These are phyloP conservation scores for Lepiota venenata DNA, from an alignment of 768 basidiomycete genomes.

Conservation along the genomic window DNA sequence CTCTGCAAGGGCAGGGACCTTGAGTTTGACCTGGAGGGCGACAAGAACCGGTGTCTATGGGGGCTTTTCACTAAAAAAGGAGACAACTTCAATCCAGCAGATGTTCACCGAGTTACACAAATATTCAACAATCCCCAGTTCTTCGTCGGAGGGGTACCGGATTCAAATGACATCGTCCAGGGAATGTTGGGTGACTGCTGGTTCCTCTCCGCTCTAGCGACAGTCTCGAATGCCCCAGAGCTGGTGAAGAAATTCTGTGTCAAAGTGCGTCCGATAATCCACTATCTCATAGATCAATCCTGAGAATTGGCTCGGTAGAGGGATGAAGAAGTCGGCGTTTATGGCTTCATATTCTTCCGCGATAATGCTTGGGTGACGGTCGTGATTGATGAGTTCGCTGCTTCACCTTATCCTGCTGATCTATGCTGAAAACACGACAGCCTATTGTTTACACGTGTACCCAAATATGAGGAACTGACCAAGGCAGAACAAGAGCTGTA, in stretches of 20 bases:
- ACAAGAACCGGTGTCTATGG: slow-evolving; percentile 41
- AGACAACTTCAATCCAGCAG: slow-evolving; percentile 22
- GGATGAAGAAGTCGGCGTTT: slow-evolving; percentile 51
- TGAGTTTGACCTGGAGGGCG: slow-evolving; percentile 57
- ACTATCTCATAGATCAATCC: not conserved
- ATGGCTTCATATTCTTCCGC: slow-evolving; percentile 57
- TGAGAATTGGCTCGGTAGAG: slow-evolving; percentile 23
- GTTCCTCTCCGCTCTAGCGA: slow-evolving; percentile 52
- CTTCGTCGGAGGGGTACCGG: slow-evolving; percentile 39
- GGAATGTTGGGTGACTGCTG: slow-evolving; percentile 53
- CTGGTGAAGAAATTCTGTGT: slow-evolving; percentile 45
- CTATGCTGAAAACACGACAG: slow-evolving; percentile 20
- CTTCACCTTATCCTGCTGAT: not conserved
- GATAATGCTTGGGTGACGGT: slow-evolving; percentile 51
- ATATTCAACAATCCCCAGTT: slow-evolving; percentile 53
- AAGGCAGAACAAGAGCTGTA: slow-evolving; percentile 40
- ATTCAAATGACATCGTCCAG: slow-evolving; percentile 47
- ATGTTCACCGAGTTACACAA: slow-evolving; percentile 37
- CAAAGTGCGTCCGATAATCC: slow-evolving; percentile 20
- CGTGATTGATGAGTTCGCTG: slow-evolving; percentile 51
- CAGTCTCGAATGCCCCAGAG: slow-evolving; percentile 42
- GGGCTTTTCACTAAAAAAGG: slow-evolving; percentile 16
- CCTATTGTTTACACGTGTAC: slow-evolving; percentile 44
- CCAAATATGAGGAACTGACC: slow-evolving; percentile 47
- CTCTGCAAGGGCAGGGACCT: slow-evolving; percentile 35